These are phyloP conservation scores for Tuber umbilicatum DNA, from an alignment of 495 filamentous ascomycete species.

Conservation along the genomic window DNA sequence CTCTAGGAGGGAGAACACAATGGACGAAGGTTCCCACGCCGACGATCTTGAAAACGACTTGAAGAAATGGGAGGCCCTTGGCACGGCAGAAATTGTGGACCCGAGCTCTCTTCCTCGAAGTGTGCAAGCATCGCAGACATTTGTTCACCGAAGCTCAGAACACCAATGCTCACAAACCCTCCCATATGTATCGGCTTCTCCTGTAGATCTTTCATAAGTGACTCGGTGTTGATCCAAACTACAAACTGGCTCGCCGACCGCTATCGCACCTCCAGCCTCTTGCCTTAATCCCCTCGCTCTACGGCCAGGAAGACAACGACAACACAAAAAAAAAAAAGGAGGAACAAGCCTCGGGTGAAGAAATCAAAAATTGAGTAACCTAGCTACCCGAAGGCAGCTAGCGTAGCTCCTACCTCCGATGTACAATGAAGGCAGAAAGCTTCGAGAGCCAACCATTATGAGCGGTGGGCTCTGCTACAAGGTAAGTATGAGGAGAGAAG, in stretches of 20 bases:
- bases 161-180: no score
- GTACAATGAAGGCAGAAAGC: background rate
- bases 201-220: background rate
- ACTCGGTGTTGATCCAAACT: background rate
- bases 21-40: no score
- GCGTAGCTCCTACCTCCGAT: background rate
- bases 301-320: background rate
- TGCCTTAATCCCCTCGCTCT: background rate
- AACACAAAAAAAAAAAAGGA: background rate
- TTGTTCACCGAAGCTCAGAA: no score
- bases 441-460: background rate
- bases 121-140: no score
- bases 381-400: background rate
- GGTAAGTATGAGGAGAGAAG: background rate
- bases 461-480: background rate
- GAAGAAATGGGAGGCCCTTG: no score
- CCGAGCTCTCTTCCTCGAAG: no score
- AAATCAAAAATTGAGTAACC: background rate
- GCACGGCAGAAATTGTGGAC: no score
- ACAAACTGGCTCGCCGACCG: background rate
- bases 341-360: background rate
- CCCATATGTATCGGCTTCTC: background rate
- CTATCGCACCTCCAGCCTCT: background rate
- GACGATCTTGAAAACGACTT: no score
- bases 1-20: no score